Conservation (phyloP, 495 filamentous ascomycete species). For the Penicillium waksmanii region DNA sequence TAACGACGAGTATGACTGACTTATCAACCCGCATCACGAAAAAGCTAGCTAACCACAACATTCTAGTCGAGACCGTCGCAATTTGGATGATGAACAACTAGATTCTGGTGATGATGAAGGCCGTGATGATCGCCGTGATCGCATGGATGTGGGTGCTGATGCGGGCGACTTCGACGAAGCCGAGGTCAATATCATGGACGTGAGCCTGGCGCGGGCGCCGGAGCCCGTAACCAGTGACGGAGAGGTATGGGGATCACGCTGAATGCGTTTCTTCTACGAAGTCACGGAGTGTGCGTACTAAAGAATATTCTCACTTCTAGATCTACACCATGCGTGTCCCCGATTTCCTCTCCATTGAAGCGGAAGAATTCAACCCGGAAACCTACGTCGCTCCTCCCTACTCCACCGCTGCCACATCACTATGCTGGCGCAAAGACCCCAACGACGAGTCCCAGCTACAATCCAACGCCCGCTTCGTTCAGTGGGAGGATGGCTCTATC, state of each 20-base stretch:
- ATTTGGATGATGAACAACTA: conserved; percentile 72
- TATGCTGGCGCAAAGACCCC: conserved; percentile 74
- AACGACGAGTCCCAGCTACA: conserved; percentile 60
- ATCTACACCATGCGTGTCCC: conserved; percentile 80
- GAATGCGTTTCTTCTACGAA: not conserved
- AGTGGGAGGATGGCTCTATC: conserved; percentile 83
- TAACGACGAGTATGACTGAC: conserved; percentile 35
- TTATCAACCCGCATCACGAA: conserved; percentile 25
- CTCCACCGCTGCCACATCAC: conserved; percentile 65
- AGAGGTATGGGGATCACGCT: conserved; percentile 42
- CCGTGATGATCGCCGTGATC: conserved; percentile 54
- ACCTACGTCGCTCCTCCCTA: conserved; percentile 72
- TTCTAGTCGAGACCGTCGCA: conserved; percentile 53
- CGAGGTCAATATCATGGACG: conserved; percentile 56
- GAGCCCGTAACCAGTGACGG: conserved; percentile 74
- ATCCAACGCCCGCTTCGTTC: conserved; percentile 76
- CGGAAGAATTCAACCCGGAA: conserved; percentile 71
- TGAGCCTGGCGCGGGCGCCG: conserved; percentile 65
- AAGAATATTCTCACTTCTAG: conserved; percentile 42
- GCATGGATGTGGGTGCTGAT: conserved; percentile 50
- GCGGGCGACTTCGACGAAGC: conserved; percentile 55
- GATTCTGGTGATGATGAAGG: conserved; percentile 79
- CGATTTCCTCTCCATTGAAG: conserved; percentile 75
- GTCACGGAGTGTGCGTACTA: not conserved
- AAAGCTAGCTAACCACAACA: conserved; percentile 14